Base-by-base conservation (phyloP, 108 stramenopile genomes). In the Nitzschia inconspicua region DNA sequence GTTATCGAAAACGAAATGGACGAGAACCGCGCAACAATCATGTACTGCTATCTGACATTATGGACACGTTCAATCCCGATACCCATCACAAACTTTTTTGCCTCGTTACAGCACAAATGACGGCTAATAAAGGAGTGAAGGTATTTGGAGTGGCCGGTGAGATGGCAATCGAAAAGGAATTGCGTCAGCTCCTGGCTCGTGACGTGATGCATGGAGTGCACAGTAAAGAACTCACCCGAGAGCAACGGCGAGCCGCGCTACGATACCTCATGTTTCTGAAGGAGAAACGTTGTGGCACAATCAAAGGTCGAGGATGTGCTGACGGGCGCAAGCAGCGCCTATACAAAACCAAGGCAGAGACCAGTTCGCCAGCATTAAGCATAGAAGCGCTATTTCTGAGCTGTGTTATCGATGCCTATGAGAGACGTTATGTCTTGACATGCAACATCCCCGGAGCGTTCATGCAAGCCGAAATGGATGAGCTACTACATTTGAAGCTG, bases 221-320 rank as follows among this genome's bases (percentile, higher is more conserved):
- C 39, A n/a, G 42, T 0, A 43, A 32, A 0, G 24, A 44, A 6
- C 64, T 82, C 6, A 66, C 53, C 0, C 8, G 19, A n/a, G 70
- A 76, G 29, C 65, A 81, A 25, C 35, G 39, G 11, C 36, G 28
- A 3, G 42, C 43, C 8, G 63, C 80, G 0, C 64, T 82, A 13
- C 42, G 37, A 31, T 73, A 73, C 47, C 59, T 76, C 0, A 76
- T 76, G 65, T 76, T 70, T 51, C 46, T 81, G 5, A 81, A 74
- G 41, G 36, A 75, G 37, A 82, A 75, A 30, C 24, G 65, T 8
- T 56, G 43, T 32, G 67, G 75, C 19, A 43, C 25, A 1, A 66
- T 76, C 34, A 83, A 83, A 47, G 72, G 26, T 0, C 50, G 78
- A 14, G 76, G 71, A 0, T 78, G 72, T 47, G 70, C 63, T 13